Base-by-base conservation (phyloP, 768 basidiomycete species). In the Suillus brevipes region DNA sequence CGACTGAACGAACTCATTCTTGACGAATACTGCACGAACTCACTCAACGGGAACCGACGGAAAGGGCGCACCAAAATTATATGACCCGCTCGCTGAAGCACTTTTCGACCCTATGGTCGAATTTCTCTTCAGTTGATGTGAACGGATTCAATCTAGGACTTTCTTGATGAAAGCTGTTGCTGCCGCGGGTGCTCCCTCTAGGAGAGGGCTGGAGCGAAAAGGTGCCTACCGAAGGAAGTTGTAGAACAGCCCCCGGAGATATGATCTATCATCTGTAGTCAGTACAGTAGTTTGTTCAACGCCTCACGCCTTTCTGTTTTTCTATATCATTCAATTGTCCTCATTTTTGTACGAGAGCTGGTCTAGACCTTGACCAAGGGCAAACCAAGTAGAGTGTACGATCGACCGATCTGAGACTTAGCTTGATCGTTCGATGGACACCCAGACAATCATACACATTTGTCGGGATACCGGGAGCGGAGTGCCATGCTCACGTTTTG, bases 1-100 rank as follows among this genome's bases (percentile, higher is more conserved):
- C 71, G 74, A 77, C 68, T 67, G 69, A 76, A 67, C 68, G 74
- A 77, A 73, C 62, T 58, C 64, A 76, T 77, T 78, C 76, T 78
- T 74, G 77, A 77, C 73, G 74, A 77, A 76, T 70, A 65, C 40
- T 74, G 59, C 18, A 77, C 67, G 72, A 77, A 67, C 64, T 71
- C 72, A 72, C 60, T 59, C 74, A 63, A 76, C 66, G 66, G 74
- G 74, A 67, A 67, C 67, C 72, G 70, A 69, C 72, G 74, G 67
- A 60, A 61, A 63, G 62, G 64, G 64, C 47, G 31, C 64, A 63
- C 71, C 71, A 64, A 71, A 67, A 60, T 65, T 68, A 67, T 61
- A 67, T 67, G 31, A 60, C 67, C 70, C 71, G 62, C 68, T 67
- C 68, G 57, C 40, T n/a, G 66, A 67, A 58, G 64, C 61, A 8